Evolutionary conservation across 768 basidiomycete species (phyloP), one percentile per base, ranked within the genome.

Genomic region (Artomyces pyxidatus): DNA sequence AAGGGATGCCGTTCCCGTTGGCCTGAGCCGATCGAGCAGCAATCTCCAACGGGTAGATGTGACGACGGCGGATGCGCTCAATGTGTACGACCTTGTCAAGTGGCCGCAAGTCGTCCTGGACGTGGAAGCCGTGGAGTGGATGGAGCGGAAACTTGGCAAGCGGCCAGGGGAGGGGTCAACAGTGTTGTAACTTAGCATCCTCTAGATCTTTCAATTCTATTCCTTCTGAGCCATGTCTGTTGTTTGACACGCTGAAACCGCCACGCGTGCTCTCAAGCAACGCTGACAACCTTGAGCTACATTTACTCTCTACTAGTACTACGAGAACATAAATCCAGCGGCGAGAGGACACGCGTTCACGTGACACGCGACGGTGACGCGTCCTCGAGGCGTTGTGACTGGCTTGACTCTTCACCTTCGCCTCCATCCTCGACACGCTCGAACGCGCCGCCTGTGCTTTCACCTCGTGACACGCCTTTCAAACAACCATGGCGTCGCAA

Each of bases 101-200:
- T 90, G 90, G 81, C 80, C 81, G 50, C 80, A 87, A 58, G 66
- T 93, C 26, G 72, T 96, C 29, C 59, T 97, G 62, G 94, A 97
- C 60, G 60, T 85, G 51, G 76, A 80, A 47, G 90, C 91, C 3
- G 81, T 93, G n/a, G 82, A 91, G 30, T 77, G 73, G 57, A 75
- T 92, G 39, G 87, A 89, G 65, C 71, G 71, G 56, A 76, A 71
- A 38, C 69, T 89, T 25, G 71, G 73, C 53, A 81, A 81, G 42
- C 14, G n/a, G 25, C 10, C 37, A 8, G 32, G 12, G 21, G 45
- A 12, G 28, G 42, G n/a, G n/a, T n/a, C n/a, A n/a, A n/a, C n/a
- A n/a, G n/a, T n/a, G n/a, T n/a, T n/a, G n/a, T n/a, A n/a, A n/a
- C 32, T 12, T 8, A 17, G 32, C 32, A 2, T 35, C 32, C 12